These are phyloP conservation scores for Pezicula rhizophila DNA, from an alignment of 2,329 filamentous ascomycete species.

Conservation along the genomic window DNA sequence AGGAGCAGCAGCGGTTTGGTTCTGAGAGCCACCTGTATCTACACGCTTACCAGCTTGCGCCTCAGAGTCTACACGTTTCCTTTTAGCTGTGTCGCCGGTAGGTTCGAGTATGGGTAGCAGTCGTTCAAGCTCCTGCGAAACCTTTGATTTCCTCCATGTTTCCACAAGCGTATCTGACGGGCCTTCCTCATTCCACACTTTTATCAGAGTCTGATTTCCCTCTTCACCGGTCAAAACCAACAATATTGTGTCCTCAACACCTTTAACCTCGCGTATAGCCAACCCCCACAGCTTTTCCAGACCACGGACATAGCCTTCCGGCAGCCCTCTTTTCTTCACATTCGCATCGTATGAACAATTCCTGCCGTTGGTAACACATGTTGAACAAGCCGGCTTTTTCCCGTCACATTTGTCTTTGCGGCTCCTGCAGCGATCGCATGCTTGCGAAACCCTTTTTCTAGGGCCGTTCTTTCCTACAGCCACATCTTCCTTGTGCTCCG, in stretches of 20 bases:
- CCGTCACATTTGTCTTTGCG: constrained; percentile 57
- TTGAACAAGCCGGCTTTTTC: constrained; percentile 57
- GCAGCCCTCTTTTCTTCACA: constrained; percentile 71
- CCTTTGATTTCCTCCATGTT: constrained; percentile 25
- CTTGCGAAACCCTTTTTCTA: constrained; percentile 38
- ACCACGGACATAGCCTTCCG: constrained; percentile 73
- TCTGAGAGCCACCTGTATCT: not conserved
- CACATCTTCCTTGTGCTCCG: constrained; percentile 9
- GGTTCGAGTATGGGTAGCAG: constrained; percentile 23
- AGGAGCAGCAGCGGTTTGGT: constrained; percentile 2
- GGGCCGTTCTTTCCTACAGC: constrained; percentile 15
- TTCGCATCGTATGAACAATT: constrained; percentile 62
- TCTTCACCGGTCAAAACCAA: constrained; percentile 37
- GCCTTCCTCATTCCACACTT: constrained; percentile 23
- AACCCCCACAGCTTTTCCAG: constrained; percentile 57
- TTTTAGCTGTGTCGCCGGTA: constrained; percentile 15
- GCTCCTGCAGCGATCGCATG: constrained; percentile 47
- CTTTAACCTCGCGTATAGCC: constrained; percentile 43
- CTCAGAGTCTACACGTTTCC: constrained; percentile 20
- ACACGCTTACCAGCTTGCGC: constrained; percentile 9
- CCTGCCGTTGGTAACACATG: constrained; percentile 44
- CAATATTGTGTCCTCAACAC: constrained; percentile 41
- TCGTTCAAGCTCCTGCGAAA: constrained; percentile 25
- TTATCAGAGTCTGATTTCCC: constrained; percentile 26
- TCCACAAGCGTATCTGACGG: constrained; percentile 22